A percentile compares a stretch with the other conserved stretches of the same genome.
These are phyloP conservation scores for Xerocomus nothofagi DNA, from an alignment of 1,284 basidiomycete genomes.

Conservation along the genomic window DNA sequence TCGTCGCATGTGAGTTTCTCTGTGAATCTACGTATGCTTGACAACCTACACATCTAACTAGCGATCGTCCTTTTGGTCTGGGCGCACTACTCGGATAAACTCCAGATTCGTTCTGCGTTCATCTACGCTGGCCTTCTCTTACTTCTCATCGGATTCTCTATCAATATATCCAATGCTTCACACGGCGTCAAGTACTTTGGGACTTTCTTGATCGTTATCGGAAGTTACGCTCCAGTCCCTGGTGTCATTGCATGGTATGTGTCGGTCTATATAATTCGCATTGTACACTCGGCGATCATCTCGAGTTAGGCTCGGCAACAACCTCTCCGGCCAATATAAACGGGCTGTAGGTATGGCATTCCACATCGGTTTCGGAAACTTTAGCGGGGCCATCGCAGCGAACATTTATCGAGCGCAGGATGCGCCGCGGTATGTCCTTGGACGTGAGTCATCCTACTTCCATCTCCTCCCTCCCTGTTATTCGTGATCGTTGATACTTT, in stretches of 20 bases:
- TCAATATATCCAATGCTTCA: conserved; percentile 53
- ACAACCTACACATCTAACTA: conserved; percentile 20
- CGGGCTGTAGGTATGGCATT: conserved; percentile 47
- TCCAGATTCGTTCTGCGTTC: conserved; percentile 59
- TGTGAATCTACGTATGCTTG: background rate
- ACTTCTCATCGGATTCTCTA: conserved; percentile 59
- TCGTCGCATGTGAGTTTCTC: conserved; percentile 52
- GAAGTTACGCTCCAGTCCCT: conserved; percentile 61
- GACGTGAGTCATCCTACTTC: conserved; percentile 45
- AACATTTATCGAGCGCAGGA: conserved; percentile 63
- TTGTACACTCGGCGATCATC: background rate
- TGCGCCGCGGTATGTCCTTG: conserved; percentile 58
- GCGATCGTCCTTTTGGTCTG: conserved; percentile 54
- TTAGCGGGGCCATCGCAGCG: conserved; percentile 38
- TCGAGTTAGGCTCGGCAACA: conserved; percentile 44
- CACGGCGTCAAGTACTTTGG: conserved; percentile 63
- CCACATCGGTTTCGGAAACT: conserved; percentile 47
- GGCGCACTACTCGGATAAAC: conserved; percentile 59
- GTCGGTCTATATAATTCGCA: background rate
- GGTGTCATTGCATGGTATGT: conserved; percentile 64
- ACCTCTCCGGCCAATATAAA: conserved; percentile 50
- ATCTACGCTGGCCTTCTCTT: conserved; percentile 54
- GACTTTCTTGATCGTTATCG: conserved; percentile 60
- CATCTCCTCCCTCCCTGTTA: background rate
- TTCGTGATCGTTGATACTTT: background rate